Evolutionary conservation across 116 monocot genomes (phyloP), one percentile per base, ranked within the genome.

Genomic region (Dioscorea cayenensis): DNA sequence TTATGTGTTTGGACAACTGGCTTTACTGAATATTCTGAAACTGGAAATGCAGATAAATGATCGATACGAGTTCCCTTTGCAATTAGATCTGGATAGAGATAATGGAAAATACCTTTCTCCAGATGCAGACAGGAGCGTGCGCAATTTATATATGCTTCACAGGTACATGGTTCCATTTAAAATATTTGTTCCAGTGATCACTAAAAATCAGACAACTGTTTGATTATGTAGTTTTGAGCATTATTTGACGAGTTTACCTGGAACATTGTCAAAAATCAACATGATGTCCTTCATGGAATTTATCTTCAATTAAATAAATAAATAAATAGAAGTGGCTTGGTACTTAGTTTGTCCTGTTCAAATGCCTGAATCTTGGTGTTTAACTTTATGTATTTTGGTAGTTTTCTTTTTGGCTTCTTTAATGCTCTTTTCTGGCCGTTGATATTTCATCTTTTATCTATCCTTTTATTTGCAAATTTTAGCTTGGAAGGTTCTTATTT

Each of bases 21-120:
- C 13, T 55, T 62, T 27, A 23, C 62, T 22, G 23, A 62, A 23
- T 13, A 22, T 6, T 49, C 32, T 14, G 19, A 20, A 50, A 27
- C 21, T 49, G 48, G 69, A 27, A 69, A 23, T 78, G 76, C 87
- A 99, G 99, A 99, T 99, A 80, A 99, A 99, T 87, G 99, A 99
- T 67, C 91, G 94, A 0, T 99, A 99, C 69, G 99, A 99, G 82
- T 99, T 99, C 65, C 99, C 99, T 22, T 62, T 99, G 75, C 91
- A 99, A 80, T 76, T 99, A 70, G 94, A 99, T 66, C 94, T 99
- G 84, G 99, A 99, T 64, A 87, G 81, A 78, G 94, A 99, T 17
- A 78, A 94, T 76, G 82, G 99, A 13, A 99, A 91, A 71, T 99
- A 99, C 84, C 87, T 99, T 36, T 94, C 99, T 70, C 99, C 94